A percentile compares a stretch with the other conserved stretches of the same genome.
Conservation (phyloP, 2,329 filamentous ascomycete genomes). For the Venturia nashicola region DNA sequence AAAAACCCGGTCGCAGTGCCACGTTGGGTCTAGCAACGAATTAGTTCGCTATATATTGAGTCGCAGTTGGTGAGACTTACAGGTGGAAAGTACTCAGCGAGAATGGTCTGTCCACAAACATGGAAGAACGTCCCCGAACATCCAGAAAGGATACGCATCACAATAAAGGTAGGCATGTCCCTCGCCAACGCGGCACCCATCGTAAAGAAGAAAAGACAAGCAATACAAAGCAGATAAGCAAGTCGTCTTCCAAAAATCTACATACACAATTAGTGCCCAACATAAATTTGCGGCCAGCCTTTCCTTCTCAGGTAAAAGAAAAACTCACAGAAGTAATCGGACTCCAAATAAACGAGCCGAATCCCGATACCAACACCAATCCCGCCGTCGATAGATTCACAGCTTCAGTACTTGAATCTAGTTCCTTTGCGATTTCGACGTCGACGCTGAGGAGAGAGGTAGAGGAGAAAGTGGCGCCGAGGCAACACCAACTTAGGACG, state of each 20-base stretch:
- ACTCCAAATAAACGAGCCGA: not conserved
- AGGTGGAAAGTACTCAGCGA: slow-evolving; percentile 16
- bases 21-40: slow-evolving; percentile 16
- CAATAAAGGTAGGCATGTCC: slow-evolving; percentile 12
- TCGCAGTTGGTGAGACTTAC: not conserved
- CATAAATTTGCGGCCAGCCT: no score
- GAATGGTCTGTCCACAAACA: slow-evolving; percentile 14
- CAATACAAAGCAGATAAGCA: slow-evolving; percentile 12
- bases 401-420: not conserved
- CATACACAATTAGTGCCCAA: not conserved
- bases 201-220: slow-evolving; percentile 12
- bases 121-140: slow-evolving; percentile 14
- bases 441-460: not conserved
- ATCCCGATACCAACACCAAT: not conserved
- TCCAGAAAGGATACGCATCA: slow-evolving; percentile 13
- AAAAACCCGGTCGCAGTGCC: slow-evolving; percentile 34
- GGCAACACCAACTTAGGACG: not conserved
- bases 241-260: slow-evolving; percentile 13
- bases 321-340: not conserved
- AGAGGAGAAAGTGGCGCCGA: not conserved
- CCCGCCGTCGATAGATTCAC: not conserved
- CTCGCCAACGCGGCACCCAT: slow-evolving; percentile 13
- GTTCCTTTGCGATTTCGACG: not conserved
- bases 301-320: not conserved
- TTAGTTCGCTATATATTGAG: slow-evolving; percentile 13